phyloP scores from a whole-genome alignment of 495 filamentous ascomycete species.

The Aspergillus bertholletiae region DNA sequence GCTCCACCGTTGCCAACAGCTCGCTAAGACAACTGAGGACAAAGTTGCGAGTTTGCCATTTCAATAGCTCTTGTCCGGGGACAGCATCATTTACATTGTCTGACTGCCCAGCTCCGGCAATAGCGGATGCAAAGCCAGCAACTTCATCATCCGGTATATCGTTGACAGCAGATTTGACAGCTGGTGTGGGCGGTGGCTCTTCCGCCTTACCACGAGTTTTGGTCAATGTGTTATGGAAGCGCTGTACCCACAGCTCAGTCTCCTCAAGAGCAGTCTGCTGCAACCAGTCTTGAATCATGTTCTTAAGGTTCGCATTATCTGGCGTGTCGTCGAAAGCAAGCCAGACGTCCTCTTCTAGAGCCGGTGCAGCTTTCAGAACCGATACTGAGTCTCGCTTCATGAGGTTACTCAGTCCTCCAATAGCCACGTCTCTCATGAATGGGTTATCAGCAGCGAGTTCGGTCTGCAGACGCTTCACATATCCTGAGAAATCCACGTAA shows the following conservation, averaged over 20 bases:
- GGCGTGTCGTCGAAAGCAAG: constrained; percentile 75
- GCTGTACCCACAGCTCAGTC: constrained; percentile 77
- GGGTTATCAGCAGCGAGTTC: constrained; percentile 65
- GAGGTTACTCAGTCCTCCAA: constrained; percentile 86
- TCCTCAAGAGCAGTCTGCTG: constrained; percentile 78
- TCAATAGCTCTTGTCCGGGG: constrained; percentile 77
- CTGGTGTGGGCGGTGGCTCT: constrained; percentile 42
- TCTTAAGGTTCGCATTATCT: constrained; percentile 68
- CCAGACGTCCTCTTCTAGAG: constrained; percentile 91
- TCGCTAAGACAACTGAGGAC: constrained; percentile 90
- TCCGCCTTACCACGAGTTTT: constrained; percentile 68
- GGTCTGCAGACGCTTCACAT: constrained; percentile 76
- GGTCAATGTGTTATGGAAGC: constrained; percentile 83
- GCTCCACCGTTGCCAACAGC: constrained; percentile 69
- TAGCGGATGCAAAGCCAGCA: constrained; percentile 81
- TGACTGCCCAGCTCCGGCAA: constrained; percentile 58
- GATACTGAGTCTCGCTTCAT: constrained; percentile 88
- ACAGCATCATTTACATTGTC: constrained; percentile 57
- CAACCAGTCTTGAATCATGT: constrained; percentile 87
- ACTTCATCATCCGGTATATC: constrained; percentile 96
- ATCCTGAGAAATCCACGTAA: constrained; percentile 75
- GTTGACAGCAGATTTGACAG: constrained; percentile 50
- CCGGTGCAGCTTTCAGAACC: constrained; percentile 68
- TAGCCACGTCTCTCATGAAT: constrained; percentile 71
- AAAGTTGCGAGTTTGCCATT: constrained; percentile 96